phyloP scores from a whole-genome alignment of 192 early-diverging fungal genomes.

The Glomus cerebriforme region DNA sequence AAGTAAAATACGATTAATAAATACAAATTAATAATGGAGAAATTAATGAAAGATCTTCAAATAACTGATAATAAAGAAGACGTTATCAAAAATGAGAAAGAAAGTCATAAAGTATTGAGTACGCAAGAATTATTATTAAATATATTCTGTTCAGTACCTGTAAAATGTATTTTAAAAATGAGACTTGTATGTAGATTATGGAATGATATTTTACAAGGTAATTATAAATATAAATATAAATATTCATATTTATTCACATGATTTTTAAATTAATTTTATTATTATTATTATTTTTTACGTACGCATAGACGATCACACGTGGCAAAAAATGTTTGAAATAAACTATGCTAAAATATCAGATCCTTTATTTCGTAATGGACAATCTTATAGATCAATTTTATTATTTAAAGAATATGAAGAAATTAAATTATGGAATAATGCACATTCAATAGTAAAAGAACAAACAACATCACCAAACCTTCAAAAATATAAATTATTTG shows the following conservation, averaged over 20 bases:
- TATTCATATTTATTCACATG: background rate
- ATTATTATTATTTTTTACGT: background rate
- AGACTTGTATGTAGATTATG: background rate
- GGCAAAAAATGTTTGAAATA: background rate
- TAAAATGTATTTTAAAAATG: background rate
- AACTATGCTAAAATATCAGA: background rate
- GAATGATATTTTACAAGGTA: slow-evolving; percentile 1
- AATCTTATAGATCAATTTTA: background rate
- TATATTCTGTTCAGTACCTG: background rate
- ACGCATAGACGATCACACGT: background rate
- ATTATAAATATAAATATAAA: background rate
- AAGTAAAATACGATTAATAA: no score
- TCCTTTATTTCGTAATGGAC: background rate
- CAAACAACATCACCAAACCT: background rate
- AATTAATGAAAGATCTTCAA: background rate
- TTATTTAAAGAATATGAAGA: background rate
- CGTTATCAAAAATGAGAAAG: background rate
- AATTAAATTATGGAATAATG: background rate
- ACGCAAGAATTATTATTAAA: background rate
- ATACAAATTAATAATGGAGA: no score
- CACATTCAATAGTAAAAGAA: background rate
- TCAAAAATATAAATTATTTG: background rate
- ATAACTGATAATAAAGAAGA: background rate
- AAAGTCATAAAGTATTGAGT: background rate
- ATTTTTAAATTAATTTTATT: background rate